A percentile compares a stretch with the other conserved stretches of the same genome.
These are phyloP conservation scores for Mrakia blollopis DNA, from an alignment of 768 basidiomycete genomes.

Conservation along the genomic window DNA sequence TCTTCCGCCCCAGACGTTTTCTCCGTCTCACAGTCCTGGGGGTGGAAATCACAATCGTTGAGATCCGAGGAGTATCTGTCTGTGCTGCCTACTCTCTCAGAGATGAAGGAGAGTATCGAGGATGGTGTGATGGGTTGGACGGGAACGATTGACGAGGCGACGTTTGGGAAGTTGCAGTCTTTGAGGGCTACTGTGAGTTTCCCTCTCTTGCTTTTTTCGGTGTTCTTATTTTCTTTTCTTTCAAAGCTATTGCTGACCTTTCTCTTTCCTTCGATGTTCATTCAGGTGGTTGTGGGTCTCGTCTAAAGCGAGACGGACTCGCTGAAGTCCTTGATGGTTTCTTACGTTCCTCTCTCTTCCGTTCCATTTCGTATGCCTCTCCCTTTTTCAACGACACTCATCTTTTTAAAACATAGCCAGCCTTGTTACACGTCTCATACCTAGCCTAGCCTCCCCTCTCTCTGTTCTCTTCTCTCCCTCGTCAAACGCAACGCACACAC, in stretches of 20 bases:
- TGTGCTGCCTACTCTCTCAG: background rate
- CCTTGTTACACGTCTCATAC: no score
- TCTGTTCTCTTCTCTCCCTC: no score
- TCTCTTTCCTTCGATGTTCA: background rate
- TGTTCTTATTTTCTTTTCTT: background rate
- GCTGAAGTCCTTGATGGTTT: background rate
- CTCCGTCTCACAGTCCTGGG: slow-evolving; percentile 82
- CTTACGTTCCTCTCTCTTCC: no score
- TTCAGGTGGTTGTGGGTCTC: slow-evolving; percentile 24
- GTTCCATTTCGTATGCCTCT: no score
- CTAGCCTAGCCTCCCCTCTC: no score
- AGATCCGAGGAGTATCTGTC: slow-evolving; percentile 44
- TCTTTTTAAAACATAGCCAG: no score
- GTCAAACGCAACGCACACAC: no score
- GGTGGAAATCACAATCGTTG: slow-evolving; percentile 71
- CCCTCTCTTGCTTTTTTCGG: background rate
- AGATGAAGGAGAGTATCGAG: slow-evolving; percentile 35
- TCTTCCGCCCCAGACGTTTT: slow-evolving; percentile 81
- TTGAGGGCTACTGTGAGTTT: slow-evolving; percentile 63
- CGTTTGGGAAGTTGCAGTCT: slow-evolving; percentile 53
- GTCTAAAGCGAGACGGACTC: background rate
- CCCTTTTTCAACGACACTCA: no score
- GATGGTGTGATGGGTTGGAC: slow-evolving; percentile 48
- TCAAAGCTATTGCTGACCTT: background rate
- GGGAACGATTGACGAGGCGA: slow-evolving; percentile 42